Conservation (phyloP, 2,329 filamentous ascomycete genomes). For the Metarhizium anisopliae region DNA sequence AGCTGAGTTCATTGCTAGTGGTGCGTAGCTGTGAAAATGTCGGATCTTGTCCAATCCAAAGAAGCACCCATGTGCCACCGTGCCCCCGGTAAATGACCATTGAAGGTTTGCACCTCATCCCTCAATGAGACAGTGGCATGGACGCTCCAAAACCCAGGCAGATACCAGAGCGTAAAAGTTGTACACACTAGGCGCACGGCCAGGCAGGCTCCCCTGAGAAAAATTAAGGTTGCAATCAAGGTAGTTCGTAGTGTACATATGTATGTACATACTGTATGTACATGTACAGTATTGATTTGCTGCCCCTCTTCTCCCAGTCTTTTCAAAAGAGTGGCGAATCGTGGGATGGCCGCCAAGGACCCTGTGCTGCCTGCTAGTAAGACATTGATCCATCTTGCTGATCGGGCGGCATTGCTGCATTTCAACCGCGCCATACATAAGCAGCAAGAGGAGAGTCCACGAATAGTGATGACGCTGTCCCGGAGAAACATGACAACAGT, state of each 20-base stretch:
- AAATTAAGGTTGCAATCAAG: neutral
- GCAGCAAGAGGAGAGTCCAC: too few species aligned
- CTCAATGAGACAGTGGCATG: neutral
- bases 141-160: neutral
- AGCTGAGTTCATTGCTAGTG: neutral
- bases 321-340: too few species aligned
- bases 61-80: neutral
- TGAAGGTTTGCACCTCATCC: neutral
- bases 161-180: neutral
- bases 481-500: neutral
- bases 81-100: neutral
- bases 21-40: neutral
- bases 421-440: too few species aligned
- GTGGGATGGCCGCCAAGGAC: too few species aligned
- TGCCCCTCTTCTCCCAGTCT: too few species aligned
- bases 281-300: too few species aligned
- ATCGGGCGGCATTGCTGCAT: too few species aligned
- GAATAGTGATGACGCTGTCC: neutral
- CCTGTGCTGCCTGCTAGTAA: too few species aligned
- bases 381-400: too few species aligned
- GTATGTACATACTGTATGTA: too few species aligned
- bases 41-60: neutral
- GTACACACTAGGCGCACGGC: neutral
- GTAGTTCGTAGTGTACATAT: too few species aligned
- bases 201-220: too few species aligned